Conservation (phyloP, 768 basidiomycete species). For the Asterophora parasitica region DNA sequence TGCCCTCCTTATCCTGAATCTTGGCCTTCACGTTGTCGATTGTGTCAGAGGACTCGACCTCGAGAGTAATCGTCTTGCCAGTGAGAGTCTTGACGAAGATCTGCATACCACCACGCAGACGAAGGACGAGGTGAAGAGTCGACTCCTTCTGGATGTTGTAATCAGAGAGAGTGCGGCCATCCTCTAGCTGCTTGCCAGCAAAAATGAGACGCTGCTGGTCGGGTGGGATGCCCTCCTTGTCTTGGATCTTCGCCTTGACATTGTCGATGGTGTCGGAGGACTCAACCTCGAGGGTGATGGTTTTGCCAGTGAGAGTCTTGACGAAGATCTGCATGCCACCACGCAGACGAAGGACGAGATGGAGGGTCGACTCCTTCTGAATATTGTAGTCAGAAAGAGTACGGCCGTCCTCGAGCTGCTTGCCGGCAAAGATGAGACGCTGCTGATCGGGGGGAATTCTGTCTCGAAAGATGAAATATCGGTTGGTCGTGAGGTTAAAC, state of each 20-base stretch:
- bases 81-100: slow-evolving; percentile 87
- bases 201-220: slow-evolving; percentile 91
- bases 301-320: slow-evolving; percentile 84
- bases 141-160: slow-evolving; percentile 92
- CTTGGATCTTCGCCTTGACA: slow-evolving; percentile 89
- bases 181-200: slow-evolving; percentile 89
- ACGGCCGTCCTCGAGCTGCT: slow-evolving; percentile 92
- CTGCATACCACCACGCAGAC: slow-evolving; percentile 89
- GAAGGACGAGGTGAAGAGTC: slow-evolving; percentile 76
- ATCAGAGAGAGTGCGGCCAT: slow-evolving; percentile 85
- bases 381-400: slow-evolving; percentile 90
- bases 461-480: background rate
- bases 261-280: slow-evolving; percentile 86
- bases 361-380: slow-evolving; percentile 93
- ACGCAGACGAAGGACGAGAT: slow-evolving; percentile 84
- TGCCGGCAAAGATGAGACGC: slow-evolving; percentile 94
- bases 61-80: slow-evolving; percentile 89
- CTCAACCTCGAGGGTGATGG: slow-evolving; percentile 87
- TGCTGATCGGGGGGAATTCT: slow-evolving; percentile 87
- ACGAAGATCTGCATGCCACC: slow-evolving; percentile 88
- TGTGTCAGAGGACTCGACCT: slow-evolving; percentile 90
- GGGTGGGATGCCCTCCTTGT: slow-evolving; percentile 83
- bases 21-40: slow-evolving; percentile 88
- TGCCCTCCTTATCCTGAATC: slow-evolving; percentile 83
- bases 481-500: background rate